A percentile compares a stretch with the other conserved stretches of the same genome.
Conservation (phyloP, 2,329 filamentous ascomycete species). For the Fusarium sp. region DNA sequence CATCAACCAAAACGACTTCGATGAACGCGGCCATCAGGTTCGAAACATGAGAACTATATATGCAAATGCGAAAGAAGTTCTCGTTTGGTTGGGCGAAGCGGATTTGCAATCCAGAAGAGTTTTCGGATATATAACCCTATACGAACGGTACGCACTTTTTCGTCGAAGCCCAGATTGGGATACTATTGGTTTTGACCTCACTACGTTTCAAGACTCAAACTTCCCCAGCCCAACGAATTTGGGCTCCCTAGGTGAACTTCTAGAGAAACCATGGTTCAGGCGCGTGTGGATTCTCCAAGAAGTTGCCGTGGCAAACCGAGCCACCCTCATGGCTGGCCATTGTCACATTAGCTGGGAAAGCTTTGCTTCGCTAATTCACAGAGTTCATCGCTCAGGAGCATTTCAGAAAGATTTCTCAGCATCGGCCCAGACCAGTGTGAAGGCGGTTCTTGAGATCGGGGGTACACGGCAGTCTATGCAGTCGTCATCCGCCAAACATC, state of each 20-base stretch:
- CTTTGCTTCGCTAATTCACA: not conserved
- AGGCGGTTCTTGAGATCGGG: not conserved
- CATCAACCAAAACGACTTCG: not conserved
- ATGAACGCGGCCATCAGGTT: not conserved
- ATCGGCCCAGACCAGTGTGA: not conserved
- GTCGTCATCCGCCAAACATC: no score
- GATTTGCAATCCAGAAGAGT: not conserved
- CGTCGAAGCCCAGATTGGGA: not conserved
- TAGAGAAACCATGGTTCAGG: not conserved
- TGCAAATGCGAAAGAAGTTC: not conserved
- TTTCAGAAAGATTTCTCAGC: not conserved
- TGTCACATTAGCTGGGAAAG: not conserved
- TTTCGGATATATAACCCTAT: not conserved
- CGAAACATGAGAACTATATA: not conserved
- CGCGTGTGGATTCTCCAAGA: not conserved
- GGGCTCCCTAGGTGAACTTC: not conserved
- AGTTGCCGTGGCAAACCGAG: not conserved
- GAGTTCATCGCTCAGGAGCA: not conserved
- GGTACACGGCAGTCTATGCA: not conserved
- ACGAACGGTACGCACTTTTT: not conserved
- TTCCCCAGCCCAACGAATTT: not conserved
- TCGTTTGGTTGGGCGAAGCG: not conserved
- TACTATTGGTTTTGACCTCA: not conserved
- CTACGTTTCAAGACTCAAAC: no score
- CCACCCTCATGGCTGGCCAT: not conserved